Conservation (phyloP, 2,329 filamentous ascomycete species). For the Pestalotiopsis sp. region DNA sequence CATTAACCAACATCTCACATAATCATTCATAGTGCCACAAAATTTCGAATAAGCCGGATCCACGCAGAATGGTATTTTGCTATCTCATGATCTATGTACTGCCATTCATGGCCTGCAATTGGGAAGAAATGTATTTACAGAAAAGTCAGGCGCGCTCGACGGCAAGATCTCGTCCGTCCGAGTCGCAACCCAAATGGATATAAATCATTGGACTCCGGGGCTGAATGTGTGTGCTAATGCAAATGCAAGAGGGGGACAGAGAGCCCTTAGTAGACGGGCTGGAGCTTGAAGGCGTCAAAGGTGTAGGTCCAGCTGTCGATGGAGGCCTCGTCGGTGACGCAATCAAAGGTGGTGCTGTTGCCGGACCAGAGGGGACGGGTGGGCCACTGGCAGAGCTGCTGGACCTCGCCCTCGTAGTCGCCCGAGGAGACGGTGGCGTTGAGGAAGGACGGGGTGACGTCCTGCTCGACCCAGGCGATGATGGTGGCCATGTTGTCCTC, state of each 20-base stretch:
- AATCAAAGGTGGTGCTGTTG: conserved; percentile 26
- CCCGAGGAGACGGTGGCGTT: conserved; percentile 39
- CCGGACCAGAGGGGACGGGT: conserved; percentile 32
- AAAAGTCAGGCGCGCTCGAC: background rate
- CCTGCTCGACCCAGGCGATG: conserved; percentile 71
- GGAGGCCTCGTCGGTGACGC: conserved; percentile 20
- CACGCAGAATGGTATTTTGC: background rate
- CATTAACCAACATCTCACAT: background rate
- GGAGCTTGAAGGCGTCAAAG: conserved; percentile 23
- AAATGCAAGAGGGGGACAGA: background rate
- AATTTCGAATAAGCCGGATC: background rate
- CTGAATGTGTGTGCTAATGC: background rate
- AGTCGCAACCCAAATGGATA: background rate
- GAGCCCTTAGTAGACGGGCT: conserved; percentile 1
- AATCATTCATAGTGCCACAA: background rate
- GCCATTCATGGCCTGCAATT: background rate
- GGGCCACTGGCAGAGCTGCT: conserved; percentile 43
- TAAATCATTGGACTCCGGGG: background rate
- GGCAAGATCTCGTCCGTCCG: background rate
- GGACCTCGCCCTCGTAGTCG: conserved; percentile 33
- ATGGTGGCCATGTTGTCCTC: conserved; percentile 70
- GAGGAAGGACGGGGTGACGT: conserved; percentile 34
- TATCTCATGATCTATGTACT: background rate
- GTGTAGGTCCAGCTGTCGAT: conserved; percentile 32
- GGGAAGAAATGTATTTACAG: background rate